Percentiles rank a stretch among this genome's conserved stretches.
phyloP scores from a whole-genome alignment of 2,329 filamentous ascomycete species.

The Kalmusia sp. region DNA sequence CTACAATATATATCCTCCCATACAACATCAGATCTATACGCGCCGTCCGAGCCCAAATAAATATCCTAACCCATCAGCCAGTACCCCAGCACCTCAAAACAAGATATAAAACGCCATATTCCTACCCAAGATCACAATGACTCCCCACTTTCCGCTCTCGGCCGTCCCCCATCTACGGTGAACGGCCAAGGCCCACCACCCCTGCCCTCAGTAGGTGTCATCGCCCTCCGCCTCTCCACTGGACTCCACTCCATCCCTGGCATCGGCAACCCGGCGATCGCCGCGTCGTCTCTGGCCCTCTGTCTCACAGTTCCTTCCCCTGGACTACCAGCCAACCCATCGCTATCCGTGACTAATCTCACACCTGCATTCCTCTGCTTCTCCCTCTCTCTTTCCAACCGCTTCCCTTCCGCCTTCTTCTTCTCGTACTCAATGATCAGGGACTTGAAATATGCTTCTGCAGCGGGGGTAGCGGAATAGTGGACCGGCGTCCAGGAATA shows the following conservation, averaged over 20 bases:
- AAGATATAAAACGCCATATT: background rate
- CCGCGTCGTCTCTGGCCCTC: slow-evolving; percentile 43
- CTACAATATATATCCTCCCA: no score
- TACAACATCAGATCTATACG: background rate
- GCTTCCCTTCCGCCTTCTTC: slow-evolving; percentile 57
- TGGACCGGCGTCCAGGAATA: slow-evolving; percentile 85
- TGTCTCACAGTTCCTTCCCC: slow-evolving; percentile 24
- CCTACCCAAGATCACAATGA: slow-evolving; percentile 21
- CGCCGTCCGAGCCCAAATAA: background rate
- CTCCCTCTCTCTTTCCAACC: slow-evolving; percentile 38
- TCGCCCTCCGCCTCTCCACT: slow-evolving; percentile 44
- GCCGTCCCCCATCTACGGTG: slow-evolving; percentile 32
- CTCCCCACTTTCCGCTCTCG: slow-evolving; percentile 47
- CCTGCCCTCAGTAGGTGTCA: slow-evolving; percentile 48
- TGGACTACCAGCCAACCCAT: slow-evolving; percentile 19
- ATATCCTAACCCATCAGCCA: background rate
- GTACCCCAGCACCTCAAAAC: background rate
- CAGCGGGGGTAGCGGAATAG: slow-evolving; percentile 82
- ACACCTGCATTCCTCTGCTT: slow-evolving; percentile 43
- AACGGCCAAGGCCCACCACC: slow-evolving; percentile 30
- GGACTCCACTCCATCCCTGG: slow-evolving; percentile 49
- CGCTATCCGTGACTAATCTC: slow-evolving; percentile 43
- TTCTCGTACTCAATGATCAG: slow-evolving; percentile 76
- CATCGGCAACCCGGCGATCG: slow-evolving; percentile 35
- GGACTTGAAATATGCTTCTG: slow-evolving; percentile 83